These are phyloP conservation scores for Podospora anserina DNA, from an alignment of 495 filamentous ascomycete species.

Conservation along the genomic window DNA sequence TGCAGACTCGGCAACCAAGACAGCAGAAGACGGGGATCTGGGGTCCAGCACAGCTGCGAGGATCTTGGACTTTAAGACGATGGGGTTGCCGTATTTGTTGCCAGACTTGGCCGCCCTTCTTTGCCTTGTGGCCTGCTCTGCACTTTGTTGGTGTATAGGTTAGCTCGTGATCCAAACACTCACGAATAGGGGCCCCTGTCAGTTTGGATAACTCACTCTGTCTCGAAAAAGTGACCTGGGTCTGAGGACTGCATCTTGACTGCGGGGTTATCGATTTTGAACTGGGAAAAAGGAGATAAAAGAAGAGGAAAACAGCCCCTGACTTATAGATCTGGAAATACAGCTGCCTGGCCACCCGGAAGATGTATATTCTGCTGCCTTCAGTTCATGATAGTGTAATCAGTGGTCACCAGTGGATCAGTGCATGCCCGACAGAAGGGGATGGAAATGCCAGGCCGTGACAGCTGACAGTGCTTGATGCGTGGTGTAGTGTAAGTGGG, in stretches of 20 bases:
- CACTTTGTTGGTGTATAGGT: conserved; percentile 43
- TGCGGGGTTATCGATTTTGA: neutral
- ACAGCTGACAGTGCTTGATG: conserved; percentile 16
- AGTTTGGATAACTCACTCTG: conserved; percentile 53
- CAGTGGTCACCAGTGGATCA: conserved; percentile 2
- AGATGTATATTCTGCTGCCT: conserved; percentile 2
- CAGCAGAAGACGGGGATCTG: conserved; percentile 47
- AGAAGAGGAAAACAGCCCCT: neutral
- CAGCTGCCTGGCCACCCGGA: conserved; percentile 8
- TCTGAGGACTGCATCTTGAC: conserved; percentile 37
- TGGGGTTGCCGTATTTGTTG: conserved; percentile 80
- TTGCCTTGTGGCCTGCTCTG: conserved; percentile 65
- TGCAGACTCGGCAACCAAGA: conserved; percentile 81
- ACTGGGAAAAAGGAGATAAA: neutral
- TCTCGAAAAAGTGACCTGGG: conserved; percentile 77
- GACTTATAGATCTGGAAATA: conserved; percentile 3
- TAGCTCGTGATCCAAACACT: neutral
- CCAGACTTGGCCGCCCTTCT: conserved; percentile 75
- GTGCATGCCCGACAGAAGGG: conserved; percentile 10
- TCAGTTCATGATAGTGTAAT: conserved; percentile 7
- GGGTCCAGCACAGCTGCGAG: conserved; percentile 73
- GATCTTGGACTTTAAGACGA: conserved; percentile 79
- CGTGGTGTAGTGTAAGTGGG: neutral
- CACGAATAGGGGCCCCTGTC: neutral
- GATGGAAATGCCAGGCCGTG: conserved; percentile 12